A percentile compares a stretch with the other conserved stretches of the same genome.
Evolutionary conservation across 768 basidiomycete genomes (phyloP).

Genomic region (Termitomyces sp.): DNA sequence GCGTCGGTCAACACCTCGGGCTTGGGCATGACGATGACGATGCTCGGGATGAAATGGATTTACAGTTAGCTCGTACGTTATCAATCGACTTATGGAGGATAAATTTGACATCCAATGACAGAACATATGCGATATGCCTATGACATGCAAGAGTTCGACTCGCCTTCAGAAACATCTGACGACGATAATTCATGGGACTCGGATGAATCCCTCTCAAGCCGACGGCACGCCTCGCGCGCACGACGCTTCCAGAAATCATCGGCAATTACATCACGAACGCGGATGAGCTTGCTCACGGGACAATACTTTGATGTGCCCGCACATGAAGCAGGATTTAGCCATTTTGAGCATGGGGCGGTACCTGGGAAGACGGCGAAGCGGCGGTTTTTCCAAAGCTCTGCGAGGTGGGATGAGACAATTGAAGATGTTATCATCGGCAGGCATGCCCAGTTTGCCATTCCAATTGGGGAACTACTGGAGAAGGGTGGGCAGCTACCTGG

Average conservation of each 20-base stretch:
- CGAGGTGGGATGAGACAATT: conserved; percentile 28
- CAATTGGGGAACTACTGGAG: conserved; percentile 20
- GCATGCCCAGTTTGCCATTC: conserved; percentile 7
- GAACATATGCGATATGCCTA: conserved; percentile 67
- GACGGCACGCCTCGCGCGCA: conserved; percentile 30
- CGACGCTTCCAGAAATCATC: conserved; percentile 12
- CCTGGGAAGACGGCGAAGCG: conserved; percentile 38
- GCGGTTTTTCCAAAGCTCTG: conserved; percentile 54
- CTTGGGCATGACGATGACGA: conserved; percentile 47
- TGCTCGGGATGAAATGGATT: conserved; percentile 58
- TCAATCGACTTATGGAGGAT: neutral
- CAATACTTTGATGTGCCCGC: conserved; percentile 48
- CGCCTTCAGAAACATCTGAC: conserved; percentile 41
- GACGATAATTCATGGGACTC: conserved; percentile 42
- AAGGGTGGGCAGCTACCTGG: conserved; percentile 15
- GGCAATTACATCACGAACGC: conserved; percentile 30
- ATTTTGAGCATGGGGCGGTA: conserved; percentile 33
- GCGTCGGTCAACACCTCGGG: conserved; percentile 58
- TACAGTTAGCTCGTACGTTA: conserved; percentile 60
- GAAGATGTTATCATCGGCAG: conserved; percentile 17
- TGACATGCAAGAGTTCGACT: conserved; percentile 45
- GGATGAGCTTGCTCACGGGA: conserved; percentile 67
- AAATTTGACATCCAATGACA: conserved; percentile 19
- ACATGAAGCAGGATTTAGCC: conserved; percentile 38
- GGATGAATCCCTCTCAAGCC: conserved; percentile 12